Conservation (phyloP, 2,329 filamentous ascomycete species). For the Ascomycota sp. region DNA sequence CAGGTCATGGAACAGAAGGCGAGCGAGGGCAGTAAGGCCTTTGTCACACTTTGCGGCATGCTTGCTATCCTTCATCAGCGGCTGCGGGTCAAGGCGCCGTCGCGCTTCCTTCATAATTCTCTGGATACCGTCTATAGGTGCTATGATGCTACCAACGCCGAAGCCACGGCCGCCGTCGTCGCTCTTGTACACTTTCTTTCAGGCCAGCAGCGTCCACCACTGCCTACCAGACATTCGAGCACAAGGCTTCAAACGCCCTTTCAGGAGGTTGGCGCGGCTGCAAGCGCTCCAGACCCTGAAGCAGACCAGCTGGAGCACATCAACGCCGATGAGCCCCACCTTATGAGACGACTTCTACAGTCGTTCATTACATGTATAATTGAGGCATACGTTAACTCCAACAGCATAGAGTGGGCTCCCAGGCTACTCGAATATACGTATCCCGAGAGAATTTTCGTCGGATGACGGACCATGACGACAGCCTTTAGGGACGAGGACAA, state of each 20-base stretch:
- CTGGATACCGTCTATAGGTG: conserved; percentile 49
- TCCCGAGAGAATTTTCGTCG: conserved; percentile 41
- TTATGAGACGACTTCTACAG: conserved; percentile 47
- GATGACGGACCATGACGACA: conserved; percentile 38
- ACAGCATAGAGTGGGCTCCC: conserved; percentile 39
- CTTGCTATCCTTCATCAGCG: conserved; percentile 52
- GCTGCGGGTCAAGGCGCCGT: conserved; percentile 59
- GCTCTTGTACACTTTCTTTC: conserved; percentile 51
- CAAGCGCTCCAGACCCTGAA: conserved; percentile 42
- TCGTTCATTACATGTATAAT: conserved; percentile 61
- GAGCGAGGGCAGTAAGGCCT: conserved; percentile 21
- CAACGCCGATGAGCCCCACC: conserved; percentile 34
- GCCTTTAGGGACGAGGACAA: conserved; percentile 43
- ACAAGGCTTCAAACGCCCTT: conserved; percentile 32
- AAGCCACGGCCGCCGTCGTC: conserved; percentile 49
- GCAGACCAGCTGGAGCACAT: conserved; percentile 15
- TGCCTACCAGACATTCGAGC: conserved; percentile 39
- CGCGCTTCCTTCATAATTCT: conserved; percentile 58
- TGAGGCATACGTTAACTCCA: conserved; percentile 48
- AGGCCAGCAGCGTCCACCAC: conserved; percentile 41
- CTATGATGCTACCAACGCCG: conserved; percentile 42
- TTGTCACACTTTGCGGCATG: conserved; percentile 50
- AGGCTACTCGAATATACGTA: conserved; percentile 48
- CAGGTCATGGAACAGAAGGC: conserved; percentile 42
- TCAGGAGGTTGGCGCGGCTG: conserved; percentile 30